phyloP scores from a whole-genome alignment of 495 filamentous ascomycete genomes.

The Diplogelasinospora grovesii region DNA sequence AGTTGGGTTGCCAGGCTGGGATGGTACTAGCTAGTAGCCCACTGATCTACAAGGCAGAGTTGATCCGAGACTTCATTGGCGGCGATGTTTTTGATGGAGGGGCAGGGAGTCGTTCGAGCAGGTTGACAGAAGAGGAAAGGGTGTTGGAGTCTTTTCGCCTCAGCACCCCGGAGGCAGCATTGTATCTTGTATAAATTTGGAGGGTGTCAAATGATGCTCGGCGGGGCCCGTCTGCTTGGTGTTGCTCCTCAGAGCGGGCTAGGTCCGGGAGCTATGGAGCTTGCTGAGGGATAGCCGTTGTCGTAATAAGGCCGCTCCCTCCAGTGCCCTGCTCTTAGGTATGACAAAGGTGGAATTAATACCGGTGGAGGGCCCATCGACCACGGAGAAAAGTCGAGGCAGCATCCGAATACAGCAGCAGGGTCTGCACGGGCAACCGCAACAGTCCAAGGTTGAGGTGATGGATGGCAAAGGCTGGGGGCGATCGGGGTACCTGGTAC shows the following conservation, averaged over 20 bases:
- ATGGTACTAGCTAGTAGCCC: conserved; percentile 9
- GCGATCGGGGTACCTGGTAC: conserved; percentile 32
- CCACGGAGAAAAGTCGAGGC: conserved; percentile 43
- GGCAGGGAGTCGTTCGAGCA: conserved; percentile 1
- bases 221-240: conserved; percentile 31
- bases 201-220: conserved; percentile 18
- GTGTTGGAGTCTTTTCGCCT: conserved; percentile 11
- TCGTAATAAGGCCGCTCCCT: conserved; percentile 37
- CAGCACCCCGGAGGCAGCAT: conserved; percentile 17
- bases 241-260: conserved; percentile 25
- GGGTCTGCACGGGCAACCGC: conserved; percentile 35
- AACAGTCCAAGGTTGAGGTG: too few relatives aligned
- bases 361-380: conserved; percentile 39
- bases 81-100: conserved; percentile 8
- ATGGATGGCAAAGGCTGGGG: conserved; percentile 11
- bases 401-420: conserved; percentile 39
- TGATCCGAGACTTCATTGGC: conserved; percentile 8
- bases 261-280: conserved; percentile 37
- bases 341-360: conserved; percentile 46
- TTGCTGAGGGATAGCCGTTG: conserved; percentile 34
- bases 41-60: conserved; percentile 12
- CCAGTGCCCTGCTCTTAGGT: conserved; percentile 38
- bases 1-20: conserved; percentile 7
- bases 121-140: conserved; percentile 5
- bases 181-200: conserved; percentile 26